phyloP scores from a whole-genome alignment of 1,284 basidiomycete genomes.

The Papiliotrema flavescens region DNA sequence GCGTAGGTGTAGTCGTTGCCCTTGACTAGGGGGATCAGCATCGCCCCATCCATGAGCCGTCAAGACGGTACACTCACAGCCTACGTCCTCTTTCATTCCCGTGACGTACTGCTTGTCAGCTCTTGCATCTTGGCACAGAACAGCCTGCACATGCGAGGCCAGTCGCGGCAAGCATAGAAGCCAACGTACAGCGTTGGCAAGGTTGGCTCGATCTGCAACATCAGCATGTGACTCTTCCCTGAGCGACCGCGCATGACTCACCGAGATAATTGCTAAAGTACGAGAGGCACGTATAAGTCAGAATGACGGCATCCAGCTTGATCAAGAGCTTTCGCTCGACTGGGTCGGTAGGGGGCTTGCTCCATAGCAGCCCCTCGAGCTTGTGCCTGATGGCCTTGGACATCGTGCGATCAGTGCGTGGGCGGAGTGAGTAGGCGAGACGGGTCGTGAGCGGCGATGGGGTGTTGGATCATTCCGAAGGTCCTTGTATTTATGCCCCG shows the following conservation, averaged over 20 bases:
- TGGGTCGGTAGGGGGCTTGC: conserved; percentile 24
- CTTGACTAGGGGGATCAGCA: conserved; percentile 8
- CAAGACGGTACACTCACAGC: too few relatives aligned
- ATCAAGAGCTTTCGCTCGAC: conserved; percentile 33
- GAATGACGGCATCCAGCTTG: conserved; percentile 37
- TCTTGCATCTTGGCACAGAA: too few relatives aligned
- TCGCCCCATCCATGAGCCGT: not conserved
- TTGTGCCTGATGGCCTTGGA: not conserved
- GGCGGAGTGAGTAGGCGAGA: not conserved
- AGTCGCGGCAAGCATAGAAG: too few relatives aligned
- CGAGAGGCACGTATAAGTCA: conserved; percentile 35
- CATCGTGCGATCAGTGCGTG: not conserved
- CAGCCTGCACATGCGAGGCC: too few relatives aligned
- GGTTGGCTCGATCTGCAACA: conserved; percentile 25
- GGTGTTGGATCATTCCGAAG: too few relatives aligned
- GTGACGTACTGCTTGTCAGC: conserved; percentile 23
- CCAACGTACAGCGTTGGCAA: conserved; percentile 25
- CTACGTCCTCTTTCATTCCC: conserved; percentile 33
- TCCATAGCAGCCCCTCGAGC: conserved; percentile 21
- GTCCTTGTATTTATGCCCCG: too few relatives aligned
- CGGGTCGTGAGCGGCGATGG: not conserved
- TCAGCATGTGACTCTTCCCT: conserved; percentile 8
- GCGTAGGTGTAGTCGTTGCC: conserved; percentile 34
- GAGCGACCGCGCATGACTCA: not conserved
- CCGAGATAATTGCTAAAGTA: conserved; percentile 1